Base-by-base conservation (phyloP, 1,139 yeast genomes). In the Kurtzmaniella quercitrusa region DNA sequence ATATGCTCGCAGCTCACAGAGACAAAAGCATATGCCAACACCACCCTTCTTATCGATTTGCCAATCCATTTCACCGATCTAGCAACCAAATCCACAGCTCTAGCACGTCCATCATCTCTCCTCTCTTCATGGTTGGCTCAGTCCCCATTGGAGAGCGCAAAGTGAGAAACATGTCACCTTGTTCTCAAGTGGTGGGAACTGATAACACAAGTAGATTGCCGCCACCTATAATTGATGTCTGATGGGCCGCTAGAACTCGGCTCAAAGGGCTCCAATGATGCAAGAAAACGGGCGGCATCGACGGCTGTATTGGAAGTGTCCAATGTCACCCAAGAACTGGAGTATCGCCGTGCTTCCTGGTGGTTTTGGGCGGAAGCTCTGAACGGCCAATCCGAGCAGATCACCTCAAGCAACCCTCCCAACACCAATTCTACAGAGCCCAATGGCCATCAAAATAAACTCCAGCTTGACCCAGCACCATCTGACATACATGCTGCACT, bases 151-250 rank as follows among this genome's bases (percentile, higher is more conserved):
- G n/a, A n/a, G n/a, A n/a, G n/a, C 45, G 2, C 18, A 10, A 36
- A 6, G 40, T 18, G 44, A 19, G 25, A 48, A 34, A 50, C 48
- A n/a, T n/a, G n/a, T n/a, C n/a, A n/a, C n/a, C n/a, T n/a, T n/a
- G n/a, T 15, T 43, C 48, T 18, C 46, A 39, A 4, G 43, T 12
- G 50, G 31, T 27, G 31, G 31, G 31, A 27, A 27, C 31, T 27
- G 31, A 27, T 27, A 27, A 27, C 31, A 27, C 10, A 7, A 27
- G 14, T n/a, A 10, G 14, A 27, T 27, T 27, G 31, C 31, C 31
- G 14, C 31, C 31, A 11, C 31, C 14, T 7, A 3, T 27, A 27
- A 11, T 27, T 27, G 5, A 27, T 27, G 31, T 27, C 31, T 27
- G 10, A 27, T 27, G 31, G 31, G 31, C 31, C 14, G 12, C 31